A percentile compares a stretch with the other conserved stretches of the same genome.
Evolutionary conservation across 495 filamentous ascomycete genomes (phyloP).

Genomic region (Talaromyces trachyspermus): DNA sequence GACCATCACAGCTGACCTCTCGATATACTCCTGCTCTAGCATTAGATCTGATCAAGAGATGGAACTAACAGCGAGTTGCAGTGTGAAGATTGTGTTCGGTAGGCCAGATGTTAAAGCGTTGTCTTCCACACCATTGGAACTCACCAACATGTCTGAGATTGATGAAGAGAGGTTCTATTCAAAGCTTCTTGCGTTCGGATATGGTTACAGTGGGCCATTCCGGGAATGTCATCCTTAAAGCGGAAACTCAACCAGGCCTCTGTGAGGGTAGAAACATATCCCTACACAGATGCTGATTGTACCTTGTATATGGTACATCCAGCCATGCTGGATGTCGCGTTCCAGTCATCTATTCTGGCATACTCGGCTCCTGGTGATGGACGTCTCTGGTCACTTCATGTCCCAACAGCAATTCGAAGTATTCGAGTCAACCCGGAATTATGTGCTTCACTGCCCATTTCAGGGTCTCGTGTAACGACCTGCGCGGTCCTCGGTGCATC

Average conservation of each 20-base stretch:
- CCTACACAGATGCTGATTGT: neutral
- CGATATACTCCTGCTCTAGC: conserved; percentile 33
- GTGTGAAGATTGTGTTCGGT: too few species aligned
- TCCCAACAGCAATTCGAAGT: conserved; percentile 33
- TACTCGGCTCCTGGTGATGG: conserved; percentile 31
- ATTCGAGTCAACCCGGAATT: conserved; percentile 35
- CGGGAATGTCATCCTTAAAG: conserved; percentile 13
- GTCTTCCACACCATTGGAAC: too few species aligned
- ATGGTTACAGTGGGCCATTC: conserved; percentile 25
- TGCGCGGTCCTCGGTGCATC: too few species aligned
- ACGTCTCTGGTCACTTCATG: conserved; percentile 14
- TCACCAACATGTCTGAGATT: conserved; percentile 3
- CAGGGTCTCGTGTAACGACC: too few species aligned
- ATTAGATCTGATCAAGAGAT: too few species aligned
- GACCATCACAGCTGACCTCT: conserved; percentile 25
- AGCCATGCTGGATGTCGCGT: conserved; percentile 29
- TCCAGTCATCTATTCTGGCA: conserved; percentile 36
- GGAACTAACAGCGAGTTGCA: too few species aligned
- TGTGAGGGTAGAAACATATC: conserved; percentile 9
- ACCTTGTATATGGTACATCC: conserved; percentile 27
- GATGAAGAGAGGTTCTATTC: conserved; percentile 33
- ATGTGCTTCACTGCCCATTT: conserved; percentile 30
- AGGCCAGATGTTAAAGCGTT: too few species aligned
- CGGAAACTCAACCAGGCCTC: conserved; percentile 21
- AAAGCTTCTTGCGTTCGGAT: conserved; percentile 24